A percentile compares a stretch with the other conserved stretches of the same genome.
Conservation (phyloP, 1,284 basidiomycete genomes). For the Veloporphyrellus conicus region DNA sequence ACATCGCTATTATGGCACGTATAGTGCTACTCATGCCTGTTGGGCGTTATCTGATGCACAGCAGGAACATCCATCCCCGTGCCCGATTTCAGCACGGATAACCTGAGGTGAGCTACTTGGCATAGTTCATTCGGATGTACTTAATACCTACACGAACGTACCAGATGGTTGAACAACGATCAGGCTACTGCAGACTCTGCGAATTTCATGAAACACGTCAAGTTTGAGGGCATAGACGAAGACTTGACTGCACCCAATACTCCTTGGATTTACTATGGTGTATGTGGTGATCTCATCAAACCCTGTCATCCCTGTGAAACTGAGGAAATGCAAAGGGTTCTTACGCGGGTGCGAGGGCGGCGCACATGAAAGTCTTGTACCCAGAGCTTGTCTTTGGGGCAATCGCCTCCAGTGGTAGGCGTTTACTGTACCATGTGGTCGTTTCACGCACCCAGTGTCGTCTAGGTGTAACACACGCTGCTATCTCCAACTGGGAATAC, state of each 20-base stretch:
- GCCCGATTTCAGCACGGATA: slow-evolving; percentile 73
- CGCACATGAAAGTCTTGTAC: slow-evolving; percentile 86
- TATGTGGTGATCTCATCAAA: slow-evolving; percentile 35
- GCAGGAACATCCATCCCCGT: slow-evolving; percentile 80
- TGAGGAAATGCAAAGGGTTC: slow-evolving; percentile 52
- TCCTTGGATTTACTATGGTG: slow-evolving; percentile 95
- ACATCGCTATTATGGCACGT: slow-evolving; percentile 78
- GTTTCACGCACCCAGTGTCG: not conserved
- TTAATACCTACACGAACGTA: slow-evolving; percentile 14
- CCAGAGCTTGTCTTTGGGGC: slow-evolving; percentile 88
- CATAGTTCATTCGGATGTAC: not conserved
- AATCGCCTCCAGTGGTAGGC: slow-evolving; percentile 81
- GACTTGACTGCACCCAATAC: slow-evolving; percentile 64
- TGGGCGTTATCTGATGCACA: slow-evolving; percentile 1
- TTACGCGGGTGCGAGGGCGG: slow-evolving; percentile 91
- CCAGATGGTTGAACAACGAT: slow-evolving; percentile 80
- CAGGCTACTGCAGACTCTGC: slow-evolving; percentile 92
- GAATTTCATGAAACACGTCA: slow-evolving; percentile 80
- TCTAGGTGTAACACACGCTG: slow-evolving; percentile 69
- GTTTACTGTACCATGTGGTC: slow-evolving; percentile 1
- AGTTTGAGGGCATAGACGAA: slow-evolving; percentile 69
- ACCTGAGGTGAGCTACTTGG: slow-evolving; percentile 51
- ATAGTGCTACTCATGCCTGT: slow-evolving; percentile 11
- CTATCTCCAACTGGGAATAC: slow-evolving; percentile 77
- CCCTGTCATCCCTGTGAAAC: not conserved